A percentile compares a stretch with the other conserved stretches of the same genome.
Evolutionary conservation across 805 yeast genomes (phyloP).

Genomic region (Zygotorulaspora danielsina): DNA sequence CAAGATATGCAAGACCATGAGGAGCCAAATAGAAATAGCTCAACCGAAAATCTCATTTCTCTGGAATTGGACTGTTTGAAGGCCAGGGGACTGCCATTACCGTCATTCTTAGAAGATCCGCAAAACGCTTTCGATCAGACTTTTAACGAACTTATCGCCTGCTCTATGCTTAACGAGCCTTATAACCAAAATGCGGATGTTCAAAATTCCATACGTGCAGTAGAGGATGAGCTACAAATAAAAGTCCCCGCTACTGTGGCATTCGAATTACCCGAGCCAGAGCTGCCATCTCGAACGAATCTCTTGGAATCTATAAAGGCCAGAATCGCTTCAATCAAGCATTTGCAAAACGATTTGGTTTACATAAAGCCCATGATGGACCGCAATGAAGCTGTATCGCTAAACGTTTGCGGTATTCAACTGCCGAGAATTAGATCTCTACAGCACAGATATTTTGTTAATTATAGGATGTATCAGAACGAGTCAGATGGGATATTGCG

Average conservation of each 20-base stretch:
- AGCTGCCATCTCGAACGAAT: constrained; percentile 5
- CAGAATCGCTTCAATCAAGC: constrained; percentile 2
- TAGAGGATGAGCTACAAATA: constrained; percentile 8
- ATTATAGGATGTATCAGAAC: constrained; percentile 17
- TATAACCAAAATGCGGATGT: constrained; percentile 8
- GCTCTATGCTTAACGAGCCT: constrained; percentile 9
- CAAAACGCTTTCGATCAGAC: constrained; percentile 18
- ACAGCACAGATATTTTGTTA: constrained; percentile 23
- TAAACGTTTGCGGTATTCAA: constrained; percentile 11
- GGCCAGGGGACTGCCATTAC: constrained; percentile 12
- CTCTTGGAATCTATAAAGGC: constrained; percentile 9
- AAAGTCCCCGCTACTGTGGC: not conserved
- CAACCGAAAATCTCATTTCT: not conserved
- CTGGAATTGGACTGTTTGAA: constrained; percentile 9
- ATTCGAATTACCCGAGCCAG: not conserved
- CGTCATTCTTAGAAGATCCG: constrained; percentile 20
- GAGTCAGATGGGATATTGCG: constrained; percentile 17
- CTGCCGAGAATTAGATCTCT: constrained; percentile 19
- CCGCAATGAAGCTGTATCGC: constrained; percentile 12
- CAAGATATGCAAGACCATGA: constrained; percentile 5
- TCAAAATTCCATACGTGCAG: constrained; percentile 4
- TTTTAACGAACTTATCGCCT: constrained; percentile 23
- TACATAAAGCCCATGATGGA: constrained; percentile 18
- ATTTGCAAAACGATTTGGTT: constrained; percentile 10
- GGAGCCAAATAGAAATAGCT: not conserved